phyloP scores from a whole-genome alignment of 257 asterid species.

The Primulina eburnea region DNA sequence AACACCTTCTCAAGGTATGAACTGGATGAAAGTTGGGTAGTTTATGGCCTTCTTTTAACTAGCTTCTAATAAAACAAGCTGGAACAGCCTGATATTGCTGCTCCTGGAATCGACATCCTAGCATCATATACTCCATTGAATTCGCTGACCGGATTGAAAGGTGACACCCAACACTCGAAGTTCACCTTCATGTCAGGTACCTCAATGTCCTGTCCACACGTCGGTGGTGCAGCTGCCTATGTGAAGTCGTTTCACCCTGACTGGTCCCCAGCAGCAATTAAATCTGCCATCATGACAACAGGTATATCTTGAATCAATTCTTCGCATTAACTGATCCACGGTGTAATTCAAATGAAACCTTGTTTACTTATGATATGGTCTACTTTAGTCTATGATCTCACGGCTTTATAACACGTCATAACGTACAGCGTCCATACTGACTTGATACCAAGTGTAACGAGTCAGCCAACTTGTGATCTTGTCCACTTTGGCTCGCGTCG shows the following conservation, averaged over 20 bases:
- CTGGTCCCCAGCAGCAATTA: constrained; percentile 89
- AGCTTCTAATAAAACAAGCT: constrained; percentile 10
- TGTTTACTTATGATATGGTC: too few species aligned
- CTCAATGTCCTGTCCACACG: constrained; percentile 96
- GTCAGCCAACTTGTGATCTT: too few species aligned
- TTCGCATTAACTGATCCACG: neutral
- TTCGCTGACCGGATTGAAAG: constrained; percentile 69
- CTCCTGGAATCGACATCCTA: constrained; percentile 90
- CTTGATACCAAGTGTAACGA: too few species aligned
- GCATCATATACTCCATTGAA: constrained; percentile 75
- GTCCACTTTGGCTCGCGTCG: too few species aligned
- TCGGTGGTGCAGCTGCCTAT: constrained; percentile 75
- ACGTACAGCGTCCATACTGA: too few species aligned
- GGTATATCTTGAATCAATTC: constrained; percentile 36
- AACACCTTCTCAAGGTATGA: constrained; percentile 64
- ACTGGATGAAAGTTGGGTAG: neutral
- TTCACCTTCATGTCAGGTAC: constrained; percentile 92
- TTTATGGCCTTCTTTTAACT: constrained; percentile 7
- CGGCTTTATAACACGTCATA: too few species aligned
- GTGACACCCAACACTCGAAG: constrained; percentile 59
- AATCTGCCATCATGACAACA: constrained; percentile 83
- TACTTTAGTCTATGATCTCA: too few species aligned
- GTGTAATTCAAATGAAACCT: neutral
- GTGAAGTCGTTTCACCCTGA: constrained; percentile 76
- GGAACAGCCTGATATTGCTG: constrained; percentile 79